Base-by-base conservation (phyloP, 495 filamentous ascomycete species). In the Schizothecium vesticola region DNA sequence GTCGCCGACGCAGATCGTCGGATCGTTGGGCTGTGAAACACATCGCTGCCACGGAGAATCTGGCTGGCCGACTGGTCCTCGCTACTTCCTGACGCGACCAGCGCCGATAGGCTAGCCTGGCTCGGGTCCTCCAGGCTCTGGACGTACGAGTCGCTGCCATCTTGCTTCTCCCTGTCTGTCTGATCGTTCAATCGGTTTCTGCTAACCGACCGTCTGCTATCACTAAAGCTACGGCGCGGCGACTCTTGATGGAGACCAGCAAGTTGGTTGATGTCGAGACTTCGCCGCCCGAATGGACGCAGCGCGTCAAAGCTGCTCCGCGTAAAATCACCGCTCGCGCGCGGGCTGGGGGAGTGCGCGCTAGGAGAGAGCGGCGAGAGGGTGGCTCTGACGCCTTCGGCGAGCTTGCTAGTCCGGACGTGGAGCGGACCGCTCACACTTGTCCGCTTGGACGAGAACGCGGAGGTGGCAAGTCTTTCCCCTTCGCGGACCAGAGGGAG, bases 21-120 rank as follows among this genome's bases (percentile, higher is more conserved):
- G 31, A 94, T 89, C 10, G 91, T 90, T 56, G 93, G 94, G n/a
- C 89, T 89, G 65, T 91, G 88, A 74, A 99, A 97, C 21, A 96
- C 90, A 74, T 95, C 92, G 69, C 92, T 96, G 24, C 90, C 86
- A 58, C 86, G 85, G 13, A 99, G 80, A 19, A 98, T 97, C 75
- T 96, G 92, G 77, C 95, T 97, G 11, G 91, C 94, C 55, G 94
- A 95, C 56, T 86, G 91, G 55, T 93, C 91, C 56, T 92, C 90
- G 73, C 88, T 88, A 73, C 88, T 88, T 4, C 88, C 90, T n/a
- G 91, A 88, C 12, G 87, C 80, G 19, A 89, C 80, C 13, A 86
- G 82, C 16, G 89, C 90, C 21, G 91, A 92, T 55, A 89, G 85
- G 24, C 82, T 82, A 2, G 81, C 77, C 64, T 76, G 74, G 72